Base-by-base conservation (phyloP, 164 flowering plant genomes). In the Magnolia sinica region DNA sequence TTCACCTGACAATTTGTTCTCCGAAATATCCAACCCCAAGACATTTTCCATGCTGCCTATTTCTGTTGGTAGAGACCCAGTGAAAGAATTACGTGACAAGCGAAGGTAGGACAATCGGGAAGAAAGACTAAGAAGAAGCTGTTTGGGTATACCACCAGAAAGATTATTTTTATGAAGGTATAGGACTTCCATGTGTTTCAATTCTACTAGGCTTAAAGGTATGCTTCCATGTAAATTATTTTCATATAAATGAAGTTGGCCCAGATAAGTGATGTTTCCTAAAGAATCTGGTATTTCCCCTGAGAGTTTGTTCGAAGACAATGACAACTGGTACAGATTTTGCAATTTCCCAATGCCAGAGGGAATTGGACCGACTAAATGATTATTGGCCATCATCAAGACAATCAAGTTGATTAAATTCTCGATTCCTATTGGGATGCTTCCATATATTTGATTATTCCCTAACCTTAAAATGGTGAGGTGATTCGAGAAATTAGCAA, bases 21-120 rank as follows among this genome's bases (percentile, higher is more conserved):
- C 20, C 8, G 76, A 76, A 7, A 76, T 27, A 22, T 70, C 78
- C 20, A 86, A 71, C 0, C 2, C 2, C 0, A 11, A 52, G 2
- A 81, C 77, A 31, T 70, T 74, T 13, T 14, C 37, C 72, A 84
- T 65, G 50, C 72, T 55, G 3, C 85, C 88, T 1, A 83, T 77
- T 50, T 83, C 84, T 18, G 8, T 14, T 3, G 87, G 84, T n/a
- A 86, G 29, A 16, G 77, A 13, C 1, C 85, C 85, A 50, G 59
- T 59, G n/a, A 85, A 72, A 58, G 66, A 64, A 37, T 86, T 86
- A 4, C 10, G 5, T 8, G 68, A 65, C 13, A 65, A 67, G 2
- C 65, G 23, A 10, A 84, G 50, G 69, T 6, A 1, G 0, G 84
- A 72, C 8, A 68, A 11, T 50, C 79, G 10, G 6, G 75, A 68